Conservation (phyloP, 1,139 yeast genomes). For the Saccharomyces uvarum region DNA sequence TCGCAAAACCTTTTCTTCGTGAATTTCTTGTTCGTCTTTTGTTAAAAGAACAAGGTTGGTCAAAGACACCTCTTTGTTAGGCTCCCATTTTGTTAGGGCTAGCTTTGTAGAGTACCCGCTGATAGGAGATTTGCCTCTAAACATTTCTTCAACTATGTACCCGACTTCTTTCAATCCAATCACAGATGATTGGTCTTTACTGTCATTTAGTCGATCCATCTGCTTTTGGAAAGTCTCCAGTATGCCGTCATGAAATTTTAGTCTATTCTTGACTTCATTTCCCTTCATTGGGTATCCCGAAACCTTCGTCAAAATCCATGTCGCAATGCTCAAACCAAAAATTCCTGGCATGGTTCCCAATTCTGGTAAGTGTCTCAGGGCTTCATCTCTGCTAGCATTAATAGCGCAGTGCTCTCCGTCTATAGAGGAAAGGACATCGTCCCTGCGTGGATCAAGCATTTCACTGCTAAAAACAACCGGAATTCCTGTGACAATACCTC, state of each 20-base stretch:
- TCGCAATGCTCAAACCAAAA: slow-evolving; percentile 85
- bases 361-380: slow-evolving; percentile 90
- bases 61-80: slow-evolving; percentile 43
- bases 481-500: slow-evolving; percentile 68
- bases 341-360: slow-evolving; percentile 95
- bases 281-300: slow-evolving; percentile 87
- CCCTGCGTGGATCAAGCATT: slow-evolving; percentile 93
- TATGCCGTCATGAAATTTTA: slow-evolving; percentile 74
- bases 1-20: slow-evolving; percentile 63
- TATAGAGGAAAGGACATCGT: slow-evolving; percentile 72
- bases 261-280: slow-evolving; percentile 83
- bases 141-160: slow-evolving; percentile 85
- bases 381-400: slow-evolving; percentile 77
- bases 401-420: slow-evolving; percentile 74
- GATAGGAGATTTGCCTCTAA: slow-evolving; percentile 83
- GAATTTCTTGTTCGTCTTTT: slow-evolving; percentile 73
- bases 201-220: slow-evolving; percentile 62
- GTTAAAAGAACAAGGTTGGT: slow-evolving; percentile 84
- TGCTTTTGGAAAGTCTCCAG: slow-evolving; percentile 83
- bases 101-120: slow-evolving; percentile 78
- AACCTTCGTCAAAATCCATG: slow-evolving; percentile 68
- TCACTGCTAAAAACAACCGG: slow-evolving; percentile 91
- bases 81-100: slow-evolving; percentile 79
- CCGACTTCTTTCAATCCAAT: slow-evolving; percentile 65
- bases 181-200: slow-evolving; percentile 62